These are phyloP conservation scores for Hyaloscypha hepaticicola DNA, from an alignment of 495 filamentous ascomycete genomes.

Conservation along the genomic window DNA sequence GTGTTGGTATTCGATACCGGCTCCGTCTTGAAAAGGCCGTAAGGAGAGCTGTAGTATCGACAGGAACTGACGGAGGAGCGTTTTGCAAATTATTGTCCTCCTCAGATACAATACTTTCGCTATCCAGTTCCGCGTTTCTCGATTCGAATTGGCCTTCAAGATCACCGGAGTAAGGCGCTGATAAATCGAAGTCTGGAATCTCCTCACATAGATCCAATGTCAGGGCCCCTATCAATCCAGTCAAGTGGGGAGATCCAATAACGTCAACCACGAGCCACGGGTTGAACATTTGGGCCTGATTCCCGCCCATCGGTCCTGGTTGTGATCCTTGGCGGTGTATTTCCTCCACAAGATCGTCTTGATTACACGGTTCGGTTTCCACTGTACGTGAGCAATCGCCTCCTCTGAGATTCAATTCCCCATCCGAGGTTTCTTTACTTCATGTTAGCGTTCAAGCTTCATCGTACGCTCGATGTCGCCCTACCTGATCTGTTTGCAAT, in stretches of 20 bases:
- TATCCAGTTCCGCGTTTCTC: neutral
- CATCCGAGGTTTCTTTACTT: neutral
- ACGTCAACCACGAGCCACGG: neutral
- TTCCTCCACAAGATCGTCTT: neutral
- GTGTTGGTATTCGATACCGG: neutral
- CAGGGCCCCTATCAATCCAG: neutral
- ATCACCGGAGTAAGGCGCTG: neutral
- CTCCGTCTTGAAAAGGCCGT: neutral
- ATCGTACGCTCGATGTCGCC: too few species aligned
- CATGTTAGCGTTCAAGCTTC: neutral
- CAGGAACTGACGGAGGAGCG: neutral
- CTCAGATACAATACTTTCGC: neutral
- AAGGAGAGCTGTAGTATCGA: neutral
- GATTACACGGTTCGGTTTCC: neutral
- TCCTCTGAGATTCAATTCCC: neutral
- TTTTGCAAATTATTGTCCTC: neutral
- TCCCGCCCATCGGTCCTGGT: neutral
- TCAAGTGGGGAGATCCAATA: neutral
- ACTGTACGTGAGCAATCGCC: neutral
- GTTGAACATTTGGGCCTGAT: neutral
- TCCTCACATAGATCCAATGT: neutral
- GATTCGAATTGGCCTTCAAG: neutral
- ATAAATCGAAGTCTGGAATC: neutral
- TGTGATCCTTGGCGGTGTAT: neutral
- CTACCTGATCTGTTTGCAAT: neutral